Evolutionary conservation across 371 early-diverging fungal genomes (phyloP).

Genomic region (Circinella minor): DNA sequence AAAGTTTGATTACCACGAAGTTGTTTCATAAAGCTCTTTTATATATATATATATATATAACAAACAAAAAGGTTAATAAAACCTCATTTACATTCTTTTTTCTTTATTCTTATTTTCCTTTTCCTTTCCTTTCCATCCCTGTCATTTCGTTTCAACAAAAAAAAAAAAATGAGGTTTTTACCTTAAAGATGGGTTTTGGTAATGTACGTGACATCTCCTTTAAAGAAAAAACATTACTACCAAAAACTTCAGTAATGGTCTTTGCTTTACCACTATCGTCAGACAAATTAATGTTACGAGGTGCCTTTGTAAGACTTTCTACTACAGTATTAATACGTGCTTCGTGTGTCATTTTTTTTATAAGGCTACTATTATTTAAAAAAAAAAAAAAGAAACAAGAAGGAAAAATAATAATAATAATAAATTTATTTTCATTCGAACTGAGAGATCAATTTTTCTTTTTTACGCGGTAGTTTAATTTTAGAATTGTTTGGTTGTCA

Average conservation of each 20-base stretch:
- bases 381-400: conserved; percentile 14
- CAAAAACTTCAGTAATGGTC: conserved; percentile 89
- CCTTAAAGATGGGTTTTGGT: conserved; percentile 92
- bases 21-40: conserved; percentile 81
- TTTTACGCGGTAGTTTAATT: conserved; percentile 1
- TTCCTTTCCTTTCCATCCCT: background rate
- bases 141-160: background rate
- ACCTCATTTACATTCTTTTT: background rate
- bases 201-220: conserved; percentile 85
- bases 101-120: background rate
- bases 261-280: conserved; percentile 68
- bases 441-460: background rate
- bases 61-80: background rate
- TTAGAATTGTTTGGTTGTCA: background rate
- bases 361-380: conserved; percentile 13
- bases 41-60: no score
- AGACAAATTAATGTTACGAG: conserved; percentile 66
- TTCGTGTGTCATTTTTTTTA: conserved; percentile 30
- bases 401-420: conserved; percentile 10
- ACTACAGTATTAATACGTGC: conserved; percentile 41
- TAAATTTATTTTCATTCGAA: conserved; percentile 3
- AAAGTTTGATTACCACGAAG: conserved; percentile 84
- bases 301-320: conserved; percentile 39
- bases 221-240: conserved; percentile 90
- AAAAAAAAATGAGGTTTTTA: background rate